Base-by-base conservation (phyloP, 441 rosid species). In the Eruca vesicaria region DNA sequence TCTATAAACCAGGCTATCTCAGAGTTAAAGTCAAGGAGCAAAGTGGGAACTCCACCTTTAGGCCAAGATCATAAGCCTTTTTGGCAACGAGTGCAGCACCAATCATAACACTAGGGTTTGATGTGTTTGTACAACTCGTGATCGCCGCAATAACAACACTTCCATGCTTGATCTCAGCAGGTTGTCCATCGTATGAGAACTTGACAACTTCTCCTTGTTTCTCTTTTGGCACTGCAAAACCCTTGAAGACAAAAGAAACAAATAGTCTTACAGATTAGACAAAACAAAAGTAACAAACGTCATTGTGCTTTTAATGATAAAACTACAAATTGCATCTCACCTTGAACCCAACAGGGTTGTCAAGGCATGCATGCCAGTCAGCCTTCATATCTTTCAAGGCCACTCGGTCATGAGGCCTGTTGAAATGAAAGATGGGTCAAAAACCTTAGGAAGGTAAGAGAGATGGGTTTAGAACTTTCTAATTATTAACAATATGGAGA, bases 331-430 rank as follows among this genome's bases (percentile, higher is more conserved):
- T 16, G 75, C 43, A 38, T 74, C 84, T 77, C 58, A 87, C 94
- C 89, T 89, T 89, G 76, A 87, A 89, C 68, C 94, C 92, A 59
- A 86, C 87, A 32, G 66, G 77, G 10, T 73, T 87, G 64, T 84
- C 84, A 66, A 86, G 87, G 75, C 94, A 87, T 15, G 89, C 82
- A 60, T 84, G 87, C 92, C 91, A 89, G 67, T 89, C 94, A 50
- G 81, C 84, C 81, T 86, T 89, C 94, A 86, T 84, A 60, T 87
- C 89, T 79, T 85, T 89, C 83, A 87, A 43, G 63, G 83, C 65
- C 80, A 87, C 90, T 68, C 84, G 84, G 66, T 89, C 91, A 70
- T 86, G 90, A 72, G 87, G 91, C 73, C 94, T 76, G 41, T 69
- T 53, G 1, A 50, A 66, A 12, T 16, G 5, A 50, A 16, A 50